Evolutionary conservation across 164 flowering plant species (phyloP).

Genomic region (Saururus chinensis): DNA sequence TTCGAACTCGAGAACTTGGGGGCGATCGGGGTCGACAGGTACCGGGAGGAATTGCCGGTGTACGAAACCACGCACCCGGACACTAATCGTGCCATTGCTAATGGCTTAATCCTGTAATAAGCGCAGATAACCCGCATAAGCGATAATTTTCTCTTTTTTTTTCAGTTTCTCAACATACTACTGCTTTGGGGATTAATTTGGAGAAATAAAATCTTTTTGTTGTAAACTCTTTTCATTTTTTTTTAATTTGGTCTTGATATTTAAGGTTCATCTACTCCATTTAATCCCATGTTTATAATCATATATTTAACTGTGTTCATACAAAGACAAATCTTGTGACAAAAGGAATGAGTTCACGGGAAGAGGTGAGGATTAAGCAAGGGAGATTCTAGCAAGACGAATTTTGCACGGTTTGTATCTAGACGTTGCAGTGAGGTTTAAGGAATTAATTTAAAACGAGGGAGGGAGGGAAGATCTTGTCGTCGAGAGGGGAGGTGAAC

Average conservation of each 20-base stretch:
- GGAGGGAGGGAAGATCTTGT: not conserved
- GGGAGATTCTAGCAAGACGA: slow-evolving; percentile 10
- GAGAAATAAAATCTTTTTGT: slow-evolving; percentile 6
- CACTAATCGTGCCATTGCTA: slow-evolving; percentile 66
- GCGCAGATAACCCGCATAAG: not conserved
- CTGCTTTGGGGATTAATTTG: slow-evolving; percentile 33
- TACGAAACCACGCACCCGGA: slow-evolving; percentile 74
- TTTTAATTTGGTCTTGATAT: not conserved
- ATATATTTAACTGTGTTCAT: not conserved
- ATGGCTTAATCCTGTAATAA: slow-evolving; percentile 45
- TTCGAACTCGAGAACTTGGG: slow-evolving; percentile 80
- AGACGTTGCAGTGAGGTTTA: not conserved
- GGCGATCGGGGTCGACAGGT: slow-evolving; percentile 51
- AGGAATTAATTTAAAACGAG: not conserved
- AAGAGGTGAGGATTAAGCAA: slow-evolving; percentile 18
- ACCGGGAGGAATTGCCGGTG: slow-evolving; percentile 75
- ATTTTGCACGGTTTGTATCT: slow-evolving; percentile 4
- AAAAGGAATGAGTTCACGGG: not conserved
- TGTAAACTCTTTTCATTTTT: not conserved
- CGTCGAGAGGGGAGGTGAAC: not conserved
- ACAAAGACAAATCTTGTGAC: not conserved
- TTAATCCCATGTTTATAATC: too few relatives aligned
- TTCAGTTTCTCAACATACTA: not conserved
- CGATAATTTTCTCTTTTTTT: not conserved
- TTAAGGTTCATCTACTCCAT: not conserved